Percentiles rank a stretch among this genome's conserved stretches.
These are phyloP conservation scores for Nakazawaea pomicola DNA, from an alignment of 805 yeast species.

Conservation along the genomic window DNA sequence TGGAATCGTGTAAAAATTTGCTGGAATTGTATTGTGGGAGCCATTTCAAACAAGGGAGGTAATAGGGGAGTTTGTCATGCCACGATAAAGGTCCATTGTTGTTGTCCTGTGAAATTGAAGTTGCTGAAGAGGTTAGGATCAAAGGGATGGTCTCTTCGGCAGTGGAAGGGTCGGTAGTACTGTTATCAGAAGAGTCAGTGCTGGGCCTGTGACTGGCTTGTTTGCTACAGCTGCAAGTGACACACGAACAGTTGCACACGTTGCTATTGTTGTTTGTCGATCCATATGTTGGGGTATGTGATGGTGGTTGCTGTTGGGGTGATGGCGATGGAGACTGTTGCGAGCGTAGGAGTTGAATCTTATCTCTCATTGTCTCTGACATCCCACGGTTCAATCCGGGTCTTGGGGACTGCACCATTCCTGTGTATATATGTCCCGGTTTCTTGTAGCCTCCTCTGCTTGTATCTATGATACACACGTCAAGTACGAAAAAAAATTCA, in stretches of 20 bases:
- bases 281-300: too few species aligned
- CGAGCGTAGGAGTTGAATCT: not conserved
- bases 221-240: not conserved
- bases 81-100: not conserved
- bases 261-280: too few species aligned
- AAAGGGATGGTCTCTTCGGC: constrained; percentile 1
- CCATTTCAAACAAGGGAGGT: constrained; percentile 68
- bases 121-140: not conserved
- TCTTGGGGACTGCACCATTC: not conserved
- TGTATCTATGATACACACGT: too few species aligned
- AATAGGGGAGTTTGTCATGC: constrained; percentile 43
- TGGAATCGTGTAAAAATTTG: constrained; percentile 52
- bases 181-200: not conserved
- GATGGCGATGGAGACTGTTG: not conserved
- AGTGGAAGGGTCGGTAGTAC: not conserved
- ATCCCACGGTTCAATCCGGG: not conserved
- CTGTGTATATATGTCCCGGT: not conserved
- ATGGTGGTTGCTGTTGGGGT: not conserved
- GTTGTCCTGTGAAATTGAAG: not conserved
- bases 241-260: not conserved
- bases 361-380: not conserved
- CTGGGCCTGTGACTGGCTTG: too few species aligned
- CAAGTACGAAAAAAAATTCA: too few species aligned
- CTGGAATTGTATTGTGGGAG: constrained; percentile 40
- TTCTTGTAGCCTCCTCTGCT: too few species aligned